Percentiles rank a stretch among this genome's conserved stretches.
Evolutionary conservation across 176 grass and related monocot species (phyloP).

Genomic region (Carex pumila): DNA sequence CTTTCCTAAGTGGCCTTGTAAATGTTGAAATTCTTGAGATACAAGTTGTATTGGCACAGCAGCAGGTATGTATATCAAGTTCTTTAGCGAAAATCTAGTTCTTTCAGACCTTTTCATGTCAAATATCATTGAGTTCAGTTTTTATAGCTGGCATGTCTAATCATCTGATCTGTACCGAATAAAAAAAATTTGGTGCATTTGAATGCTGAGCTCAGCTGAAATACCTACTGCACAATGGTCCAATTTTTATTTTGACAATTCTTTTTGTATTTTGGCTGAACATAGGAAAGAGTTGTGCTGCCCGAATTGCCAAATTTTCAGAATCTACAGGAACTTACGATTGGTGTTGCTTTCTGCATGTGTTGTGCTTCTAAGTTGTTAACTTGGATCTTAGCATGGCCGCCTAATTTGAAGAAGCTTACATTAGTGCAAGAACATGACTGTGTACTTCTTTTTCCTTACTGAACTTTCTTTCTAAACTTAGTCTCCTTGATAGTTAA

Average conservation of each 20-base stretch:
- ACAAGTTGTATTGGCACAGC: not conserved
- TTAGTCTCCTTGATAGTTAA: no score
- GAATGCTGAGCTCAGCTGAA: not conserved
- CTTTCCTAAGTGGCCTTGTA: not conserved
- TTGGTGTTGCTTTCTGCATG: not conserved
- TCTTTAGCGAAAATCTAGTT: not conserved
- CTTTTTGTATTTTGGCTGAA: not conserved
- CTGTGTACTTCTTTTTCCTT: not conserved
- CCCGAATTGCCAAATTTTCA: not conserved
- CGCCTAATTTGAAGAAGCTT: constrained; percentile 1
- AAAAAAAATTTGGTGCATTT: not conserved
- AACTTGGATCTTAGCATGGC: not conserved
- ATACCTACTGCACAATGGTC: not conserved
- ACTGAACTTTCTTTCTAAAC: not conserved
- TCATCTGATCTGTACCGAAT: not conserved
- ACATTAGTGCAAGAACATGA: not conserved
- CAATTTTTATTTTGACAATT: not conserved
- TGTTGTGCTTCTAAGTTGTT: not conserved
- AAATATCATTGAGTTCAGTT: not conserved
- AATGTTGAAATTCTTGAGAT: not conserved
- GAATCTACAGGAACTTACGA: not conserved
- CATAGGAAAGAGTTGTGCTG: not conserved
- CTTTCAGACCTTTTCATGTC: not conserved
- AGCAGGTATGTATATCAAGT: not conserved
- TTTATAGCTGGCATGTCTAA: not conserved